These are phyloP conservation scores for Naumovozyma castellii DNA, from an alignment of 805 yeast species.

Conservation along the genomic window DNA sequence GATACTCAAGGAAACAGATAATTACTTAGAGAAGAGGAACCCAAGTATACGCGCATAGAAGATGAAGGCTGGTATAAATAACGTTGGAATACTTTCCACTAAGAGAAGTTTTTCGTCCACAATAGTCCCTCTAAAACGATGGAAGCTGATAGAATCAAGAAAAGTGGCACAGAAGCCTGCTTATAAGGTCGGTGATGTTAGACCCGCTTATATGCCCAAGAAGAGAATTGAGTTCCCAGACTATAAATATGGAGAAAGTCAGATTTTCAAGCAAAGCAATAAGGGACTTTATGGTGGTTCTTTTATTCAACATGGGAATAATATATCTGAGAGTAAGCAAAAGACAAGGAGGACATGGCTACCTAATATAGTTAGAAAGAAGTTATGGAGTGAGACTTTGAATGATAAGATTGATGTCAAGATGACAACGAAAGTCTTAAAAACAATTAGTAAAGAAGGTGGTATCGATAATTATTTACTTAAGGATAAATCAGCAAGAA, in stretches of 20 bases:
- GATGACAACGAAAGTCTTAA: slow-evolving; percentile 71
- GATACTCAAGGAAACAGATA: no score
- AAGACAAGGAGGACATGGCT: slow-evolving; percentile 71
- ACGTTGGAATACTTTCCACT: neutral
- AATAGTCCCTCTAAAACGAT: slow-evolving; percentile 20
- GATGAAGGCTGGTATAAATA: no score
- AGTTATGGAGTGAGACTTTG: slow-evolving; percentile 77
- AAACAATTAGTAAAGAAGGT: slow-evolving; percentile 86
- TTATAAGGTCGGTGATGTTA: slow-evolving; percentile 46
- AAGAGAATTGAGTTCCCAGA: slow-evolving; percentile 43
- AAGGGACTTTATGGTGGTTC: slow-evolving; percentile 88
- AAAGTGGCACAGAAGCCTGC: slow-evolving; percentile 35
- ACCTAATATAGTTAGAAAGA: slow-evolving; percentile 71
- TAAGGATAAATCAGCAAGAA: slow-evolving; percentile 81
- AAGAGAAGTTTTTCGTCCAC: slow-evolving; percentile 17
- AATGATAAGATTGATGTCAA: slow-evolving; percentile 45
- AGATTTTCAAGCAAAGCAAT: slow-evolving; percentile 72
- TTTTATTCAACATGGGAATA: slow-evolving; percentile 65
- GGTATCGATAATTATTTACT: slow-evolving; percentile 84
- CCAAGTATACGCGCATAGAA: no score
- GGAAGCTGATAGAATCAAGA: slow-evolving; percentile 41
- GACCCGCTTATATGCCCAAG: slow-evolving; percentile 39
- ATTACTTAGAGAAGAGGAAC: no score
- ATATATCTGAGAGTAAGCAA: slow-evolving; percentile 62
- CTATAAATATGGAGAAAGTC: slow-evolving; percentile 72